Percentiles rank a stretch among this genome's conserved stretches.
phyloP scores from a whole-genome alignment of 73 alveolate genomes.

The Uronychia binucleata region DNA sequence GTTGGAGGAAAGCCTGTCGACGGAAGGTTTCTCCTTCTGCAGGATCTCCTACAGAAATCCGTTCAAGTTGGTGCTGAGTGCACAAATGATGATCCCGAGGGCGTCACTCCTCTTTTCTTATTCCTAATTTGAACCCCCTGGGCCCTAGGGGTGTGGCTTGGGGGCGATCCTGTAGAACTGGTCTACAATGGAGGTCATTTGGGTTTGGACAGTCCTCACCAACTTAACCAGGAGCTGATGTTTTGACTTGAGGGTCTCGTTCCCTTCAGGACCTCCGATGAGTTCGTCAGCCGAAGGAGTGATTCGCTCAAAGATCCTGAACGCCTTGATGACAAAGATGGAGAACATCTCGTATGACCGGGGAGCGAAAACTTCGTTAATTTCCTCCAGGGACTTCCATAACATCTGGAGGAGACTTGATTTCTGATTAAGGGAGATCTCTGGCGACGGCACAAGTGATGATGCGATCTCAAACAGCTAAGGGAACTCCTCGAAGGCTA shows the following conservation, averaged over 20 bases:
- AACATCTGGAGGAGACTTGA: background rate
- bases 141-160: no score
- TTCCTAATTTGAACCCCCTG: background rate
- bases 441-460: background rate
- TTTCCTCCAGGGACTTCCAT: background rate
- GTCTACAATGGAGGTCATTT: background rate
- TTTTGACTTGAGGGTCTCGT: background rate
- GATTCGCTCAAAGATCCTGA: background rate
- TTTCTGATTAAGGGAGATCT: background rate
- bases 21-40: background rate
- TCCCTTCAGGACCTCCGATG: background rate
- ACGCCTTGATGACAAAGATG: background rate
- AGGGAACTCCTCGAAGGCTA: background rate
- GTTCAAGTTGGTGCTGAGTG: background rate
- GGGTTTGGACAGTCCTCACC: background rate
- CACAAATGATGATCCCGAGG: background rate
- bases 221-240: background rate
- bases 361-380: background rate
- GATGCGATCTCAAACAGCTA: background rate
- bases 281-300: background rate
- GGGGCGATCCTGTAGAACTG: background rate
- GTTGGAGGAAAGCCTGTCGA: background rate
- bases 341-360: background rate
- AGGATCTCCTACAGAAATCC: background rate
- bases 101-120: background rate